Percentiles rank a stretch among this genome's conserved stretches.
These are phyloP conservation scores for Aspergillus carbonarius DNA, from an alignment of 2,329 filamentous ascomycete species.

Conservation along the genomic window DNA sequence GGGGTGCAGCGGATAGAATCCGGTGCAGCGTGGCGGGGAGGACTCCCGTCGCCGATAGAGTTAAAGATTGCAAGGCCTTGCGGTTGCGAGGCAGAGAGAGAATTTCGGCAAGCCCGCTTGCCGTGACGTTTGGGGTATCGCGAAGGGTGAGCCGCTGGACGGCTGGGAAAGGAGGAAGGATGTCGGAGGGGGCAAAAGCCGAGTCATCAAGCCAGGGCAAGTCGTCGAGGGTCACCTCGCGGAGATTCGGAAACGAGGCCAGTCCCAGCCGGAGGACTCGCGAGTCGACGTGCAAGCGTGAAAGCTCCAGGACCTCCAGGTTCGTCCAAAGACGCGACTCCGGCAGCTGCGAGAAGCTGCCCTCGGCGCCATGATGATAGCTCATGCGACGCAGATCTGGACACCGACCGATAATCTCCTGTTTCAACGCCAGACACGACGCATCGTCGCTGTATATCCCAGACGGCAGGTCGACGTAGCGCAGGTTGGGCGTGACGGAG, in stretches of 20 bases:
- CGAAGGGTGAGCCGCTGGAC: slow-evolving; percentile 72
- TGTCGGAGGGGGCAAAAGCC: slow-evolving; percentile 66
- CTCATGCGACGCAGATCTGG: slow-evolving; percentile 85
- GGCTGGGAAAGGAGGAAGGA: slow-evolving; percentile 70
- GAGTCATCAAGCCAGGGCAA: slow-evolving; percentile 72
- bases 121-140: slow-evolving; percentile 69
- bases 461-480: slow-evolving; percentile 86
- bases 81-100: slow-evolving; percentile 62
- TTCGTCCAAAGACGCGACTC: slow-evolving; percentile 50
- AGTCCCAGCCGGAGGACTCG: slow-evolving; percentile 66
- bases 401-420: slow-evolving; percentile 82
- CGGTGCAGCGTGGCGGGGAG: slow-evolving; percentile 40
- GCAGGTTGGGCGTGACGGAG: slow-evolving; percentile 78
- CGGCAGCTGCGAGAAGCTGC: slow-evolving; percentile 69
- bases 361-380: slow-evolving; percentile 75
- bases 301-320: slow-evolving; percentile 43
- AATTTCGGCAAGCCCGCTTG: slow-evolving; percentile 67
- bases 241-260: slow-evolving; percentile 63
- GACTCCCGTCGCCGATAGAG: slow-evolving; percentile 70
- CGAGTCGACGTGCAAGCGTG: slow-evolving; percentile 38
- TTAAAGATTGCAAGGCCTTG: slow-evolving; percentile 64
- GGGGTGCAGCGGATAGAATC: slow-evolving; percentile 44
- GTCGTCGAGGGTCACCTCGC: slow-evolving; percentile 71
- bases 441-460: slow-evolving; percentile 81
- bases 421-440: slow-evolving; percentile 70